Conservation (phyloP, 2,329 filamentous ascomycete genomes). For the Xylaria digitata region DNA sequence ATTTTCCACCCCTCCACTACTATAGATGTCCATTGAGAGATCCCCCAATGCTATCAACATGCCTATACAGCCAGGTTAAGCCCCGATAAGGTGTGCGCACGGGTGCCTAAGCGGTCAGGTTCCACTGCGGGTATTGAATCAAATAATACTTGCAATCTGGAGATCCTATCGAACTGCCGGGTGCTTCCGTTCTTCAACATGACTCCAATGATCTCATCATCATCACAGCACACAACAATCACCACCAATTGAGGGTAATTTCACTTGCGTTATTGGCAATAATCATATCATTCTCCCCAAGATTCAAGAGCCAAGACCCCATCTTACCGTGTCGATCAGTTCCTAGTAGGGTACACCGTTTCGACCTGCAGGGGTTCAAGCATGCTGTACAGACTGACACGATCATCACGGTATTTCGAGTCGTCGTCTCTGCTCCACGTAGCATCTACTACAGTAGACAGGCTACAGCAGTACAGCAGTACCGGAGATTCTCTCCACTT, state of each 20-base stretch:
- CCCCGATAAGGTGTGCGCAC: conserved; percentile 27
- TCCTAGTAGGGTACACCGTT: conserved; percentile 28
- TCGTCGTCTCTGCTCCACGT: conserved; percentile 32
- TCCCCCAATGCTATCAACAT: conserved; percentile 18
- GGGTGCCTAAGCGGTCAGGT: conserved; percentile 17
- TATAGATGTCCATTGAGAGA: conserved; percentile 10
- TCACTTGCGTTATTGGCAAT: conserved; percentile 35
- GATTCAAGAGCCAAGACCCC: conserved; percentile 34
- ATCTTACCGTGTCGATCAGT: conserved; percentile 30
- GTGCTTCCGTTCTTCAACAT: conserved; percentile 17
- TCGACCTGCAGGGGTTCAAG: conserved; percentile 31
- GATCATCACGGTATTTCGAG: conserved; percentile 23
- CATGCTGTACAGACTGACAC: conserved; percentile 25
- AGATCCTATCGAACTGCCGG: conserved; percentile 23
- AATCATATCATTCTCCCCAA: conserved; percentile 31
- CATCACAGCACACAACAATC: conserved; percentile 5
- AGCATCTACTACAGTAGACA: conserved; percentile 24
- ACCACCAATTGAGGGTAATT: conserved; percentile 28
- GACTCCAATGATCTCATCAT: conserved; percentile 30
- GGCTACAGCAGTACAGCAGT: conserved; percentile 13
- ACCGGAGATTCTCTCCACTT: conserved; percentile 19
- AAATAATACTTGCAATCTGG: conserved; percentile 11
- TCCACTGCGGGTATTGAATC: conserved; percentile 1
- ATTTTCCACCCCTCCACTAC: conserved; percentile 25
- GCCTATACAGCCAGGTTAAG: conserved; percentile 9